Evolutionary conservation across 176 grass and related monocot genomes (phyloP).

Genomic region (Saccharum officinarum): DNA sequence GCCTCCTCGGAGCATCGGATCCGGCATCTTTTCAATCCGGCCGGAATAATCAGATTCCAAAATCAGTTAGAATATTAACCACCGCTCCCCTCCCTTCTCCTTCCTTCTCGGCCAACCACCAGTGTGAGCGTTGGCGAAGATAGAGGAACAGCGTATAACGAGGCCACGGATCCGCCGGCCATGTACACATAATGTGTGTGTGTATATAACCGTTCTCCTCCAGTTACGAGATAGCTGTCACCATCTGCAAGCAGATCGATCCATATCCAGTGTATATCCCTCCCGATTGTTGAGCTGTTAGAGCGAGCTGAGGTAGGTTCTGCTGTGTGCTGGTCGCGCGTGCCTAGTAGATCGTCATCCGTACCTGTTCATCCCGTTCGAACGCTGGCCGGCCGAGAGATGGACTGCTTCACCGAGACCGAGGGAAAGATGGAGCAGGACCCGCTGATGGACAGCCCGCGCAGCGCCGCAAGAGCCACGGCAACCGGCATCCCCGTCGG

Average conservation of each 20-base stretch:
- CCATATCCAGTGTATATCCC: neutral
- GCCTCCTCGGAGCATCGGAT: neutral
- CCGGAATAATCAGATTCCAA: neutral
- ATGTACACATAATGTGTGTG: neutral
- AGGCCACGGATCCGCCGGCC: neutral
- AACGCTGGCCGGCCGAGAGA: no score
- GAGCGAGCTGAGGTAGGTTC: no score
- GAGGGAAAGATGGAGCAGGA: neutral
- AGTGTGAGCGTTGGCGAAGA: neutral
- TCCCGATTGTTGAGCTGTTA: neutral
- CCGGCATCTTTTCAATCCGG: neutral
- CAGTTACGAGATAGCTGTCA: neutral
- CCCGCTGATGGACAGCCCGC: neutral
- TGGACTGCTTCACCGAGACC: neutral
- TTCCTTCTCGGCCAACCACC: neutral
- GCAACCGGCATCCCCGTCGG: conserved; percentile 28
- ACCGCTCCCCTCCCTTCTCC: neutral
- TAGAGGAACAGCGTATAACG: neutral
- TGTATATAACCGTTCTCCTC: neutral
- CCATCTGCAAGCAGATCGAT: neutral
- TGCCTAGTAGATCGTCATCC: no score
- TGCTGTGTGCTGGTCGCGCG: no score
- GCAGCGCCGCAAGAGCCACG: neutral
- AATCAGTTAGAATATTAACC: conserved; percentile 2
- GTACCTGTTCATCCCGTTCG: no score